Conservation (phyloP, 352 stramenopile species). For the Globisporangium uncinulatum region DNA sequence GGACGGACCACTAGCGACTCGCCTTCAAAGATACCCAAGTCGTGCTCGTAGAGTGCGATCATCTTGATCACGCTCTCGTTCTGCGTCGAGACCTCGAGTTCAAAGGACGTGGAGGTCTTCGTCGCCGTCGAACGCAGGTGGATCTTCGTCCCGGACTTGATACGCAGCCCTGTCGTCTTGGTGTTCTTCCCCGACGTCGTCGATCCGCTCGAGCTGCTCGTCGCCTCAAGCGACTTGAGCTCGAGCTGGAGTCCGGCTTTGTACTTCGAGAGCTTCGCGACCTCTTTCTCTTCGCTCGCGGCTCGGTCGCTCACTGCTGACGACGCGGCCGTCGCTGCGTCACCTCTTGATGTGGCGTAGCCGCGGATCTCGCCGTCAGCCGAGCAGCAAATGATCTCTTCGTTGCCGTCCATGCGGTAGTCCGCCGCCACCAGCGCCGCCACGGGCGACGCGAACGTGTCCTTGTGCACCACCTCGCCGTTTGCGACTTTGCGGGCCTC, state of each 20-base stretch:
- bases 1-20: conserved; percentile 75
- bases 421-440: conserved; percentile 74
- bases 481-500: conserved; percentile 67
- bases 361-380: conserved; percentile 75
- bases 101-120: conserved; percentile 45
- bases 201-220: conserved; percentile 11
- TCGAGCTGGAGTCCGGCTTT: conserved; percentile 72
- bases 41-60: conserved; percentile 81
- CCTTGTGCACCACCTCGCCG: conserved; percentile 81
- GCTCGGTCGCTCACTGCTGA: conserved; percentile 32
- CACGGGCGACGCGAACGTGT: conserved; percentile 59
- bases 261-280: conserved; percentile 74
- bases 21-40: conserved; percentile 82
- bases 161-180: conserved; percentile 34
- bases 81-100: conserved; percentile 82
- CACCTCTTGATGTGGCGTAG: conserved; percentile 43
- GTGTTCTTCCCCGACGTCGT: conserved; percentile 21
- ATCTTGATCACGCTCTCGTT: conserved; percentile 87
- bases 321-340: conserved; percentile 20
- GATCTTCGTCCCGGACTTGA: conserved; percentile 52
- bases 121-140: conserved; percentile 51
- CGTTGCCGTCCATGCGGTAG: conserved; percentile 84
- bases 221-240: conserved; percentile 67
- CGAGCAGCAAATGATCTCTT: conserved; percentile 88
- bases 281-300: conserved; percentile 63